phyloP scores from a whole-genome alignment of 2,329 filamentous ascomycete genomes.

The Helminthosporium solani region DNA sequence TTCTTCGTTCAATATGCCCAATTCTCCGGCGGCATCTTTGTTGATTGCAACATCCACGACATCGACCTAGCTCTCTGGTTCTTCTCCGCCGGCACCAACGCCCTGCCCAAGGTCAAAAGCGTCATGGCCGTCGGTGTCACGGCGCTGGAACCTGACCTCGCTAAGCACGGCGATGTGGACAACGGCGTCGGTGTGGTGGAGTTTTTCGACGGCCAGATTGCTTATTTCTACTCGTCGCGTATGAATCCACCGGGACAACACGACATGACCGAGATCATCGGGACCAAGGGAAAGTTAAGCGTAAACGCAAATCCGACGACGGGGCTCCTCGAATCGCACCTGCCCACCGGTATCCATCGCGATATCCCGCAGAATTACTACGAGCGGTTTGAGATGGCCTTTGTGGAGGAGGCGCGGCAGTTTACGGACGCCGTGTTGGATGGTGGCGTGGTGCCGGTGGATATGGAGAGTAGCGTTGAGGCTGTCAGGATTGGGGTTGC shows the following conservation, averaged over 20 bases:
- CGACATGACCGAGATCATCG: constrained; percentile 67
- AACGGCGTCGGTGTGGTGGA: constrained; percentile 66
- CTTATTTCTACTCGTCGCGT: constrained; percentile 62
- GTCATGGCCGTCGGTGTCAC: constrained; percentile 59
- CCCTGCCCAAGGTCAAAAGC: constrained; percentile 52
- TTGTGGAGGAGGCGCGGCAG: constrained; percentile 64
- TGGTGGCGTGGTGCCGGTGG: constrained; percentile 56
- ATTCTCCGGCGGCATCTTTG: constrained; percentile 67
- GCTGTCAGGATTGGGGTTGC: constrained; percentile 61
- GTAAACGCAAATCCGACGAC: constrained; percentile 60
- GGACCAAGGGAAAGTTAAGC: constrained; percentile 63
- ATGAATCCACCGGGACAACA: constrained; percentile 71
- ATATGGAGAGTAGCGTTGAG: constrained; percentile 58
- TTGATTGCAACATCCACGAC: constrained; percentile 70
- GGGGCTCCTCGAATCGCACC: constrained; percentile 58
- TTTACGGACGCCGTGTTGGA: constrained; percentile 62
- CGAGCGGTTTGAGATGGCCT: constrained; percentile 62
- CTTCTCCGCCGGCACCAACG: constrained; percentile 44
- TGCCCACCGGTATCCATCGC: constrained; percentile 55
- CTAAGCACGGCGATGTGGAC: constrained; percentile 60
- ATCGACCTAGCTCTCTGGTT: constrained; percentile 67
- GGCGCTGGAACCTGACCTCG: constrained; percentile 59
- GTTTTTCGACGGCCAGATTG: constrained; percentile 64
- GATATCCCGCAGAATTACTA: constrained; percentile 65
- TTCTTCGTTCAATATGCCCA: constrained; percentile 70